phyloP scores from a whole-genome alignment of 306 rosid species.

The Gillenia trifoliata region DNA sequence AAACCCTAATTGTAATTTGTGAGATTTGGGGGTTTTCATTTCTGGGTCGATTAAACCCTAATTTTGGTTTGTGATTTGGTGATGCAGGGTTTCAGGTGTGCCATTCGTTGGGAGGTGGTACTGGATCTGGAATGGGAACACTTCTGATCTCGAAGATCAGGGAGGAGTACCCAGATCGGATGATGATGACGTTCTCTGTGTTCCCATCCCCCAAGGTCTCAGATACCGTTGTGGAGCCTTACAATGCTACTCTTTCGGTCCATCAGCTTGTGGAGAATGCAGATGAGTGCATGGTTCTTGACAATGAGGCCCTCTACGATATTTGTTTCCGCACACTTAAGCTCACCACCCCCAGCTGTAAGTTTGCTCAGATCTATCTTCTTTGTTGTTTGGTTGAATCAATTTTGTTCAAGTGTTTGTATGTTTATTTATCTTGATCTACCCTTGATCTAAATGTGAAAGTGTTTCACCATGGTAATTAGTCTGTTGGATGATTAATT shows the following conservation, averaged over 20 bases:
- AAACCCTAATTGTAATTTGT: background rate
- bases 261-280: conserved; percentile 48
- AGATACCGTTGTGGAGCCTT: conserved; percentile 44
- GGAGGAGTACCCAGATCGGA: conserved; percentile 42
- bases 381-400: background rate
- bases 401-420: background rate
- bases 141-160: conserved; percentile 43
- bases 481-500: background rate
- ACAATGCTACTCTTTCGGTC: conserved; percentile 38
- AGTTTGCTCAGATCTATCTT: background rate
- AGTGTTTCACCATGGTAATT: background rate
- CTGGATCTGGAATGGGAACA: conserved; percentile 49
- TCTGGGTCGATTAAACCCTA: background rate
- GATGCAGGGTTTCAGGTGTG: conserved; percentile 39
- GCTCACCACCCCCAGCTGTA: conserved; percentile 44
- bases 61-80: background rate
- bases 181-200: conserved; percentile 44
- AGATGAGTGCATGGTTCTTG: conserved; percentile 42
- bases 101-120: conserved; percentile 44
- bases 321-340: conserved; percentile 42
- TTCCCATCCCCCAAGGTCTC: conserved; percentile 47
- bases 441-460: background rate
- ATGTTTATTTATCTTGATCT: background rate
- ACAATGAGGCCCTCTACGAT: conserved; percentile 40
- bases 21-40: background rate